These are phyloP conservation scores for Capillidium heterosporum DNA, from an alignment of 371 early-diverging fungal genomes.

Conservation along the genomic window DNA sequence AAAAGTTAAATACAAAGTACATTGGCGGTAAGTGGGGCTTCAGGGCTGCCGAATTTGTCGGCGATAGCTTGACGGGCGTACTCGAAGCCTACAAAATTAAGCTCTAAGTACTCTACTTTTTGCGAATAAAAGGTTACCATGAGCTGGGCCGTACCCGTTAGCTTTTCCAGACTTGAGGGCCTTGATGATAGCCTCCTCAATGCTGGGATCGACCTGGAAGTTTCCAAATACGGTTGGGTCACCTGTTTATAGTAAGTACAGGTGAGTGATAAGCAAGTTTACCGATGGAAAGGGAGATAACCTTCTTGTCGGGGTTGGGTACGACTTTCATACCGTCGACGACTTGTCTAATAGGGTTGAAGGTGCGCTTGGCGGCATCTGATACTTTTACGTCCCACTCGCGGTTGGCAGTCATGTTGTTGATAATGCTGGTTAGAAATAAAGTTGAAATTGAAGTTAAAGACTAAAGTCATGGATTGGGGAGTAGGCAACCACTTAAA, in stretches of 20 bases:
- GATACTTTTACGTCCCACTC: constrained; percentile 1
- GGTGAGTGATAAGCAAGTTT: constrained; percentile 3
- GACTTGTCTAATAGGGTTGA: constrained; percentile 77
- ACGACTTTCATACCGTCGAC: constrained; percentile 55
- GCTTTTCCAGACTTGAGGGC: constrained; percentile 19
- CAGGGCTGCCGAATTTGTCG: constrained; percentile 30
- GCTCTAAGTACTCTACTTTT: neutral
- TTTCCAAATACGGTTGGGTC: constrained; percentile 88
- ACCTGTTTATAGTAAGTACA: constrained; percentile 15
- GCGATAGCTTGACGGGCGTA: constrained; percentile 66
- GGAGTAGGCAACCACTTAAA: no score
- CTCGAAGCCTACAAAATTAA: constrained; percentile 21
- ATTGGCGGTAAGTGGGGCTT: constrained; percentile 43
- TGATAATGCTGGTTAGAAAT: no score
- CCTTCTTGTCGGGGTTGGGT: constrained; percentile 43
- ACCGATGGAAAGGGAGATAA: constrained; percentile 69
- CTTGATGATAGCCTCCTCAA: constrained; percentile 45
- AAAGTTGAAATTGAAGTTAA: neutral
- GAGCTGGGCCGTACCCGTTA: constrained; percentile 70
- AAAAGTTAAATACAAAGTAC: constrained; percentile 13
- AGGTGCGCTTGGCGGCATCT: constrained; percentile 37
- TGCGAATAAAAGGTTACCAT: constrained; percentile 30
- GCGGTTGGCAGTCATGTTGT: neutral
- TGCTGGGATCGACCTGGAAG: constrained; percentile 51
- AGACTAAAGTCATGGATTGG: no score